phyloP scores from a whole-genome alignment of 176 grass and related monocot species.

The Urochloa ruziziensis region DNA sequence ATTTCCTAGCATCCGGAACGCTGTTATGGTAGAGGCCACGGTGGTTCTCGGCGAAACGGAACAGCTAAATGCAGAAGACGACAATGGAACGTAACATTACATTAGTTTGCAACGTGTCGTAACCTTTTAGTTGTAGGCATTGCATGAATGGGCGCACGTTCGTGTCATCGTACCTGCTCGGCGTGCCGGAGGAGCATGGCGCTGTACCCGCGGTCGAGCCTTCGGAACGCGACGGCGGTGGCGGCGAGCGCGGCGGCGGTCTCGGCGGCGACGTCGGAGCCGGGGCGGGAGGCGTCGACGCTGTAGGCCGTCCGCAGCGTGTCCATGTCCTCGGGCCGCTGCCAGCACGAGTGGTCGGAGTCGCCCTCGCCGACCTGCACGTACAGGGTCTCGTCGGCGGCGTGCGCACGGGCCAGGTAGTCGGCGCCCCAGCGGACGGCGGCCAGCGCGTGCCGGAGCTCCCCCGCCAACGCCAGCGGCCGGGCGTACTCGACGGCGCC shows the following conservation, averaged over 20 bases:
- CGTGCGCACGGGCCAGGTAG: slow-evolving; percentile 67
- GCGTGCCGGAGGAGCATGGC: slow-evolving; percentile 53
- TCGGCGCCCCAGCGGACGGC: slow-evolving; percentile 79
- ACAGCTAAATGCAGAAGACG: slow-evolving; percentile 38
- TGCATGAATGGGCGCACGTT: not conserved
- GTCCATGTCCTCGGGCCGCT: slow-evolving; percentile 91
- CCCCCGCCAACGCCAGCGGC: slow-evolving; percentile 28
- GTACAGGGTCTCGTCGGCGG: slow-evolving; percentile 44
- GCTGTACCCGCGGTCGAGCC: not conserved
- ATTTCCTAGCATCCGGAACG: slow-evolving; percentile 35
- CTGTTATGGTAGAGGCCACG: slow-evolving; percentile 70
- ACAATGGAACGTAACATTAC: not conserved
- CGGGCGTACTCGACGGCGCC: slow-evolving; percentile 34
- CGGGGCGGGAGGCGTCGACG: slow-evolving; percentile 37
- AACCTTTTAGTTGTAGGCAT: not conserved
- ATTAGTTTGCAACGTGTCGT: not conserved
- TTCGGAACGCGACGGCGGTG: slow-evolving; percentile 49
- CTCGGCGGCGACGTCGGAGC: slow-evolving; percentile 78
- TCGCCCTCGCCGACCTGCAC: slow-evolving; percentile 79
- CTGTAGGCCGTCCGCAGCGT: slow-evolving; percentile 44
- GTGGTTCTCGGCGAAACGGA: slow-evolving; percentile 56
- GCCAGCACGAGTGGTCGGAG: slow-evolving; percentile 82
- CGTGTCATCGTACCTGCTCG: slow-evolving; percentile 37
- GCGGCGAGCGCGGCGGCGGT: slow-evolving; percentile 66
- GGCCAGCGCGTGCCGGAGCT: slow-evolving; percentile 47